A percentile compares a stretch with the other conserved stretches of the same genome.
phyloP scores from a whole-genome alignment of 495 filamentous ascomycete species.

The Terfezia boudieri region DNA sequence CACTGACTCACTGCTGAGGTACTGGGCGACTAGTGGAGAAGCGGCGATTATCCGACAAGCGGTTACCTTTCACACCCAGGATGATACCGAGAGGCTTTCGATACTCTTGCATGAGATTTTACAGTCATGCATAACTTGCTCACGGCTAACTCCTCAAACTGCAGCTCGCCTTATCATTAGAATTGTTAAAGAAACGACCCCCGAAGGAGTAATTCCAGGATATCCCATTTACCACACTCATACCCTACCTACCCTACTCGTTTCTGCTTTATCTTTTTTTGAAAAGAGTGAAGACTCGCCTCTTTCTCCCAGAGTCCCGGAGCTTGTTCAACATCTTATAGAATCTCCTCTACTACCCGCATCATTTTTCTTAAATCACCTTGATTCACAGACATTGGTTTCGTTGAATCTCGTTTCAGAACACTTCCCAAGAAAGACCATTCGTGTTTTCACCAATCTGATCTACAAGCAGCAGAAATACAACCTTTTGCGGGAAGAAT shows the following conservation, averaged over 20 bases:
- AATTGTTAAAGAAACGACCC: constrained; percentile 35
- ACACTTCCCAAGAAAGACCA: constrained; percentile 58
- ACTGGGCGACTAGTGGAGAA: constrained; percentile 30
- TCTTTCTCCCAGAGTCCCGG: constrained; percentile 17
- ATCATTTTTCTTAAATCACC: constrained; percentile 48
- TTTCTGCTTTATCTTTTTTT: constrained; percentile 59
- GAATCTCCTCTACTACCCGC: constrained; percentile 48
- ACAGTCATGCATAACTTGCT: constrained; percentile 43
- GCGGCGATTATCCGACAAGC: constrained; percentile 27
- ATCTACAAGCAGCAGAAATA: constrained; percentile 92
- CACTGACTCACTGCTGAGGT: constrained; percentile 25
- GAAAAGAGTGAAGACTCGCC: constrained; percentile 38
- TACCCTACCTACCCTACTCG: constrained; percentile 32
- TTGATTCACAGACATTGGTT: constrained; percentile 58
- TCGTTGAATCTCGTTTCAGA: constrained; percentile 58
- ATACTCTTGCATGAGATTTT: constrained; percentile 71
- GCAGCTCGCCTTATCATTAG: constrained; percentile 52
- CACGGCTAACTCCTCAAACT: constrained; percentile 35
- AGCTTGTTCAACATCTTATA: constrained; percentile 32
- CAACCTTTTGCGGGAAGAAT: constrained; percentile 86
- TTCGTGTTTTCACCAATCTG: constrained; percentile 72
- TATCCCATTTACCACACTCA: constrained; percentile 6
- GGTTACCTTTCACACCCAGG: constrained; percentile 32
- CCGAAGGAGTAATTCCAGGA: constrained; percentile 9
- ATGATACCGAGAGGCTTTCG: constrained; percentile 42